A percentile compares a stretch with the other conserved stretches of the same genome.
phyloP scores from a whole-genome alignment of 1,284 basidiomycete species.

The Ustilago xerochloae region DNA sequence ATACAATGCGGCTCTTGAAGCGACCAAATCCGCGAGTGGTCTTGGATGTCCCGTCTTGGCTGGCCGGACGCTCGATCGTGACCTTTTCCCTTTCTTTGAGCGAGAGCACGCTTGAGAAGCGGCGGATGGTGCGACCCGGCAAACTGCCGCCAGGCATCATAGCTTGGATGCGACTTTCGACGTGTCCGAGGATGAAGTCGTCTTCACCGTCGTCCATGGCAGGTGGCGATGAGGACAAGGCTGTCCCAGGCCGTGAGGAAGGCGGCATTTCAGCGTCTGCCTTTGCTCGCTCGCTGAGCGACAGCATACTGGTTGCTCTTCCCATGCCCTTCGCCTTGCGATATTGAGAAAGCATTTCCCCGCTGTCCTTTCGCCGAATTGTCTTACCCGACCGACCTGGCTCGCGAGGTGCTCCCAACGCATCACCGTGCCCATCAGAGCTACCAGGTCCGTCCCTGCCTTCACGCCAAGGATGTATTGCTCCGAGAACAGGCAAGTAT shows the following conservation, averaged over 20 bases:
- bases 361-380: conserved; percentile 54
- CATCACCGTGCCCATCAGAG: conserved; percentile 14
- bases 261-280: conserved; percentile 24
- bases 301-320: conserved; percentile 44
- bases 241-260: conserved; percentile 14
- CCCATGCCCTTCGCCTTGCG: conserved; percentile 53
- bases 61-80: conserved; percentile 22
- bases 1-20: conserved; percentile 30
- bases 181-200: conserved; percentile 41
- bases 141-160: conserved; percentile 26
- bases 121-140: conserved; percentile 20
- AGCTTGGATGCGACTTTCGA: conserved; percentile 23
- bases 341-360: conserved; percentile 64
- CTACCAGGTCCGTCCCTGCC: conserved; percentile 14
- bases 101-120: conserved; percentile 43
- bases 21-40: conserved; percentile 28
- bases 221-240: conserved; percentile 15
- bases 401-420: conserved; percentile 5
- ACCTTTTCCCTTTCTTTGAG: conserved; percentile 29
- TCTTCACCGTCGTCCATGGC: conserved; percentile 7
- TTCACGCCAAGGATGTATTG: conserved; percentile 32
- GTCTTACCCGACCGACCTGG: conserved; percentile 9
- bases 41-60: conserved; percentile 23
- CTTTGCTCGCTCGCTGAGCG: conserved; percentile 39
- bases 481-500: conserved; percentile 45